Evolutionary conservation across 345 rosid species (phyloP), one percentile per base, ranked within the genome.

Genomic region (Gynandropsis gynandra): DNA sequence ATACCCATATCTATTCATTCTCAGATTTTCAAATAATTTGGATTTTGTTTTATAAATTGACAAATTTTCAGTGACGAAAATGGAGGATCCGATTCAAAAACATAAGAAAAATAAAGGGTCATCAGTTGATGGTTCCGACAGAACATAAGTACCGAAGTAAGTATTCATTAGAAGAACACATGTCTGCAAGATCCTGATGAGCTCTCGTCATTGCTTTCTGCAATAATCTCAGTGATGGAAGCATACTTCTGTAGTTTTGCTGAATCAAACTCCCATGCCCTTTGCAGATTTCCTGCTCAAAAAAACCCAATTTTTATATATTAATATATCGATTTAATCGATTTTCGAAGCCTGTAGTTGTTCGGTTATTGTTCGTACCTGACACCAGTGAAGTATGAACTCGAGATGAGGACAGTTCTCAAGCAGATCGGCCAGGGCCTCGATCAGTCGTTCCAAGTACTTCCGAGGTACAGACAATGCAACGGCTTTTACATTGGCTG

Each of bases 171-270:
- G 90, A 85, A 17, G 97, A 77, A 74, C 94, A 92, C 41, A 79
- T 88, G 56, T 87, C 99, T 16, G 90, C 82, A 58, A 92, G 63
- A 66, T 92, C 97, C 71, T 85, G 97, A 65, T 92, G 99, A 19
- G 74, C 74, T 66, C 87, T 78, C 17, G 94, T 80, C 39, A 87
- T 72, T 7, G 85, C 87, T 77, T 87, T 92, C 65, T 87, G 96
- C 72, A 82, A 68, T 35, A 85, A 80, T 72, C 82, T 81, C 53
- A 87, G 62, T 42, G 89, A 74, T 15, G 98, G 97, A 57, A 87
- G 82, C 47, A 92, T 70, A 45, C 64, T 72, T 64, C 93, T 80
- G 42, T 82, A 85, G 60, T 79, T 84, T 62, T 84, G 89, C 47
- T 85, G 88, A 46, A 92, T 85, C 13, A 74, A 65, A 66, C 63